phyloP scores from a whole-genome alignment of 1,284 basidiomycete genomes.

The Wallemia hederae region DNA sequence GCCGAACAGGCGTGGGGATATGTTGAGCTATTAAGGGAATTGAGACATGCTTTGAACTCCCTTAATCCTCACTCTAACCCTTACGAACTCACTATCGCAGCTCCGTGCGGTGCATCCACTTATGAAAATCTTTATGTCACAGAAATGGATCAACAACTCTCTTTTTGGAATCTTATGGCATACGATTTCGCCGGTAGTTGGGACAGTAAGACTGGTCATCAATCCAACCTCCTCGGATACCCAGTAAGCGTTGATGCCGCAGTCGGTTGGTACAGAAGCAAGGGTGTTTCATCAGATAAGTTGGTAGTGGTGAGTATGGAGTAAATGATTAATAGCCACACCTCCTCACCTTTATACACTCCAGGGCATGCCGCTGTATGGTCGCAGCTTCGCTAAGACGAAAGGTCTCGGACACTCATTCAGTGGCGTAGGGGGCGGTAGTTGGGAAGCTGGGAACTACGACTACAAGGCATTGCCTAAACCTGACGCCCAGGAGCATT shows the following conservation, averaged over 20 bases:
- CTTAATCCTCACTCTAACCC: slow-evolving; percentile 7
- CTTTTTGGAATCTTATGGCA: slow-evolving; percentile 20
- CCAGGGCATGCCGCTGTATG: slow-evolving; percentile 11
- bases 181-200: slow-evolving; percentile 15
- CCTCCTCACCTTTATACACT: slow-evolving; percentile 12
- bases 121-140: slow-evolving; percentile 12
- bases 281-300: slow-evolving; percentile 13
- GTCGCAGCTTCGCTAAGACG: slow-evolving; percentile 16
- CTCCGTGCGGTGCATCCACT: slow-evolving; percentile 14
- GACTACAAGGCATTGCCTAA: slow-evolving; percentile 14
- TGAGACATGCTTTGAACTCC: slow-evolving; percentile 13
- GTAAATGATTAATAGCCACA: background rate
- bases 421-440: slow-evolving; percentile 15
- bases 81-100: slow-evolving; percentile 11
- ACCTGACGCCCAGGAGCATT: slow-evolving; percentile 10
- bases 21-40: slow-evolving; percentile 13
- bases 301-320: slow-evolving; percentile 11
- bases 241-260: slow-evolving; percentile 11
- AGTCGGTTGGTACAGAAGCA: slow-evolving; percentile 11
- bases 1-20: slow-evolving; percentile 14
- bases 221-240: slow-evolving; percentile 14
- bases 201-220: slow-evolving; percentile 15
- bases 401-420: slow-evolving; percentile 13
- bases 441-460: slow-evolving; percentile 14
- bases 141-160: slow-evolving; percentile 18